Base-by-base conservation (phyloP, 2,329 filamentous ascomycete species). In the Aspergillus proliferans region DNA sequence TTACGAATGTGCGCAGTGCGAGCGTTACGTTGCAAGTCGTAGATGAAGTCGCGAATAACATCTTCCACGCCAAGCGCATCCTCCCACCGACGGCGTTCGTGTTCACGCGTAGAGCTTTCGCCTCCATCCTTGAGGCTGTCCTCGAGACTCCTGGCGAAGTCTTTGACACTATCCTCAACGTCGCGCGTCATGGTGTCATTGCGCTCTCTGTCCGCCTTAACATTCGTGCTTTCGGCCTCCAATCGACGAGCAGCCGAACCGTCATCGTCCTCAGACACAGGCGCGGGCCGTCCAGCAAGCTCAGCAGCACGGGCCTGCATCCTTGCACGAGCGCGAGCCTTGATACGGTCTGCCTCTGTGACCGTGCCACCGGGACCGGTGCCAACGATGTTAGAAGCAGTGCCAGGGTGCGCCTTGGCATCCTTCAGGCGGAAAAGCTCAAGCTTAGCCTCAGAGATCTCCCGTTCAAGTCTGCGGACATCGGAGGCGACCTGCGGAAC, bases 281-380 rank as follows among this genome's bases (percentile, higher is more conserved):
- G 76, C 40, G 85, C 74, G 64, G 91, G 90, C 69, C 86, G 89
- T 49, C 93, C 93, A 19, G 90, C 89, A 54, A 98, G 74, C 15
- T 93, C 92, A 48, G 93, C 93, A 58, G 93, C 91, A 51, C 93
- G 86, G 63, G 95, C 91, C 72, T 97, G 92, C 93, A 98, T 98
- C 84, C 96, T 95, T 36, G 92, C 92, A 72, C 91, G 95, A 28
- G 93, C 92, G 58, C 91, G 84, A 33, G 93, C 93, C 75, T 96
- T 97, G 57, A 97, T 81, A 47, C 92, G 84, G 71, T 98, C 93
- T 3, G 89, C 87, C 70, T 98, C 93, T 0, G 93, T 98, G 39
- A 98, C 83, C 41, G 83, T 74, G 46, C 93, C 93, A 40, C 92
- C 92, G 50, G 91, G 92, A 8, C 93, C 93, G 52, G 92, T 97